Percentiles rank a stretch among this genome's conserved stretches.
Evolutionary conservation across 2,329 filamentous ascomycete species (phyloP).

Genomic region (Paramyrothecium roridum): DNA sequence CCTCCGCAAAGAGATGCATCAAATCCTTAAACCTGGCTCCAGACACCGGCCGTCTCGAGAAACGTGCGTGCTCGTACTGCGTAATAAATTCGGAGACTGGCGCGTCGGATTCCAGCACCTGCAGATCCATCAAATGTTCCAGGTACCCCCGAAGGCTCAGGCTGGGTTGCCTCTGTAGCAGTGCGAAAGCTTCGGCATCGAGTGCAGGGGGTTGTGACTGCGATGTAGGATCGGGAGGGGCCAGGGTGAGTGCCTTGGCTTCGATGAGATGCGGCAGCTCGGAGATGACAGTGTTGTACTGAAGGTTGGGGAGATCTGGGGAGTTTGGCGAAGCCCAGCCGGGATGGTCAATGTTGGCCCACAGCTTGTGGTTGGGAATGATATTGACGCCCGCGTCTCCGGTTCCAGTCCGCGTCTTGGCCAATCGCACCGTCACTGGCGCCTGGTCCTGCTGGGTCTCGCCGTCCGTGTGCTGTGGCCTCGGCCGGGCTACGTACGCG

Average conservation of each 20-base stretch:
- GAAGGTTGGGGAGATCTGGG: slow-evolving; percentile 72
- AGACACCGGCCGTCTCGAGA: slow-evolving; percentile 67
- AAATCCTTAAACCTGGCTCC: slow-evolving; percentile 71
- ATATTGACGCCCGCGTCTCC: slow-evolving; percentile 41
- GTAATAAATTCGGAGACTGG: slow-evolving; percentile 63
- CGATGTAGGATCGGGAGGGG: slow-evolving; percentile 51
- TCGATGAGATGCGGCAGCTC: slow-evolving; percentile 90
- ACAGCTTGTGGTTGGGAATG: slow-evolving; percentile 51
- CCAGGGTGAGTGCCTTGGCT: slow-evolving; percentile 85
- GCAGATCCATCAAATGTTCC: slow-evolving; percentile 63
- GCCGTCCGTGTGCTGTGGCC: slow-evolving; percentile 16
- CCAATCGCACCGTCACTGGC: slow-evolving; percentile 10
- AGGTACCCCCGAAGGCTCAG: slow-evolving; percentile 82
- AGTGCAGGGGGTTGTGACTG: slow-evolving; percentile 41
- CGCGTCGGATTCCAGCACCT: slow-evolving; percentile 48
- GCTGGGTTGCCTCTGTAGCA: slow-evolving; percentile 66
- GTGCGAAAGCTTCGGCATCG: slow-evolving; percentile 64
- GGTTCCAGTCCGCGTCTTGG: slow-evolving; percentile 33
- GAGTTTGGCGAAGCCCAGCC: slow-evolving; percentile 85
- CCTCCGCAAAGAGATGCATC: slow-evolving; percentile 80
- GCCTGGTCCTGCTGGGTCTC: slow-evolving; percentile 9
- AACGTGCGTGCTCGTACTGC: slow-evolving; percentile 81
- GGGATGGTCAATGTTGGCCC: slow-evolving; percentile 81
- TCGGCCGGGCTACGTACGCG: slow-evolving; percentile 59
- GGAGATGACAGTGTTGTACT: slow-evolving; percentile 75